Conservation (phyloP, 805 yeast genomes). For the Zygosaccharomyces lentus region DNA sequence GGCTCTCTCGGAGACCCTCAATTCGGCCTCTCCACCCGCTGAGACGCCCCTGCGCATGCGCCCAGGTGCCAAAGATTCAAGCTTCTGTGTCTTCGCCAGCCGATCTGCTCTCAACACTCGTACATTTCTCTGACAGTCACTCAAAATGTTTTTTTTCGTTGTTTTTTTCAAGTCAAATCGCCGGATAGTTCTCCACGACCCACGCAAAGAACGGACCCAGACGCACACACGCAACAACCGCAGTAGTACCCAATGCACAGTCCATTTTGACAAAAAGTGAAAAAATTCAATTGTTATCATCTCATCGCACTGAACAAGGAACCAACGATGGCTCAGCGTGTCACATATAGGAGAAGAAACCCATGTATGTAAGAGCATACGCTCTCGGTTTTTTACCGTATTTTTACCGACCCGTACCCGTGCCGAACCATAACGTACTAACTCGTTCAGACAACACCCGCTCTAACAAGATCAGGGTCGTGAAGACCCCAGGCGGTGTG, state of each 20-base stretch:
- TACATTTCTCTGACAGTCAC: too few species aligned
- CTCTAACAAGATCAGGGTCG: constrained; percentile 99
- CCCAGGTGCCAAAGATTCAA: too few species aligned
- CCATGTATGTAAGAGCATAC: constrained; percentile 60
- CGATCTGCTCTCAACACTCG: too few species aligned
- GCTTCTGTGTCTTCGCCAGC: too few species aligned
- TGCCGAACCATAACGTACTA: neutral
- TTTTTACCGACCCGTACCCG: neutral
- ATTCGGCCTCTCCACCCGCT: too few species aligned
- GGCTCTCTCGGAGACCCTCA: too few species aligned
- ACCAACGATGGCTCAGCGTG: constrained; percentile 95
- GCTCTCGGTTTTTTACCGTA: neutral
- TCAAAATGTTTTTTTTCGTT: too few species aligned
- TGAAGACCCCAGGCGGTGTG: constrained; percentile 99
- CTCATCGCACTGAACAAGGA: constrained; percentile 4
- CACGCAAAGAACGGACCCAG: neutral
- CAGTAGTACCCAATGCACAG: too few species aligned
- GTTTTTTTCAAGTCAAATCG: too few species aligned
- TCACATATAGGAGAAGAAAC: constrained; percentile 98
- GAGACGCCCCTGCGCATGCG: too few species aligned
- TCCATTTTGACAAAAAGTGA: neutral
- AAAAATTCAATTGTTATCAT: neutral
- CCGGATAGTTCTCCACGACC: too few species aligned
- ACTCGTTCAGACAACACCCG: constrained; percentile 83
- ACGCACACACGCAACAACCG: neutral